phyloP scores from a whole-genome alignment of 2,329 filamentous ascomycete species.

The Hymenoscyphus linearis region DNA sequence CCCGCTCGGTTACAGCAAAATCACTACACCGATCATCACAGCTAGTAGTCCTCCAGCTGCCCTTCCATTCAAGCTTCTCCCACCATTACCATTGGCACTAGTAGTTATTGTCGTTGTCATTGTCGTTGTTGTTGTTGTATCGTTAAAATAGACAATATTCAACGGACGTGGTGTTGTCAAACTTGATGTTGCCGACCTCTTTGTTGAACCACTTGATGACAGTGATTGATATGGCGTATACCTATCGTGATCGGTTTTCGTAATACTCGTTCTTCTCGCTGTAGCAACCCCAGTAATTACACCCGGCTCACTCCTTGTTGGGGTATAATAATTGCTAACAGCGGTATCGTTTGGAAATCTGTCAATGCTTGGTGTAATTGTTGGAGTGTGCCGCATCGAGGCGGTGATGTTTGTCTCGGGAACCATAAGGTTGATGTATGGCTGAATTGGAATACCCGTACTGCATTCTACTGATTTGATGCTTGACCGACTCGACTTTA shows the following conservation, averaged over 20 bases:
- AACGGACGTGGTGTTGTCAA: background rate
- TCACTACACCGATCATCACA: background rate
- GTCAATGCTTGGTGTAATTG: background rate
- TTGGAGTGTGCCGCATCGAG: background rate
- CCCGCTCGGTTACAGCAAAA: background rate
- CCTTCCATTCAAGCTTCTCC: background rate
- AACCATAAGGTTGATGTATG: background rate
- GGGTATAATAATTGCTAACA: slow-evolving; percentile 1
- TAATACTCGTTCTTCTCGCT: background rate
- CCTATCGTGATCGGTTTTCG: background rate
- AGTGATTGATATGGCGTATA: background rate
- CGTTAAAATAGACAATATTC: background rate
- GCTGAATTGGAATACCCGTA: background rate
- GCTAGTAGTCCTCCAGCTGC: background rate
- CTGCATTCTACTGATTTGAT: background rate
- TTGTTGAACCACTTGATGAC: background rate
- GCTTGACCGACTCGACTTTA: background rate
- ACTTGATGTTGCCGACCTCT: background rate
- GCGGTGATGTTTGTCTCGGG: background rate
- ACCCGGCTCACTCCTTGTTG: background rate
- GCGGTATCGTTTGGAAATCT: background rate
- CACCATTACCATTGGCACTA: background rate
- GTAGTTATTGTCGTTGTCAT: background rate
- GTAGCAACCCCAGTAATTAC: background rate
- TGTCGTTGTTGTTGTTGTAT: background rate